Evolutionary conservation across 768 basidiomycete genomes (phyloP), one percentile per base, ranked within the genome.

Genomic region (Cystoderma amianthinum): DNA sequence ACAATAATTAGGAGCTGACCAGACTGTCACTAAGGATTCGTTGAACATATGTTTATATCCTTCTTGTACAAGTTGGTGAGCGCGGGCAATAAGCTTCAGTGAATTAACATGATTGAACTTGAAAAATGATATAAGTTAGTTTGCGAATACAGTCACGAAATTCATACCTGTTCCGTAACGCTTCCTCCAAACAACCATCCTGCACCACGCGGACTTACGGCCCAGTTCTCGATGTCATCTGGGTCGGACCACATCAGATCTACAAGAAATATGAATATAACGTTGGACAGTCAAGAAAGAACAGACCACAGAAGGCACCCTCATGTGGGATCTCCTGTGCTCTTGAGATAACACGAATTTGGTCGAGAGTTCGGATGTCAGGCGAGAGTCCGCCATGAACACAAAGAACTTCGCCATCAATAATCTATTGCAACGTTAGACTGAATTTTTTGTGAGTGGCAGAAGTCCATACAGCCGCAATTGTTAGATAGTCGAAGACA

Each of bases 201-300:
- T 4, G 95, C 95, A 15, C 95, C 95, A 28, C 95, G 76, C 3
- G 95, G 95, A 49, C 90, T 94, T 41, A 97, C 90, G 3, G 92
- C 94, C 95, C 95, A 98, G 32, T 86, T 93, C 30, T 89, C 85
- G 30, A 95, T 84, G 32, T 95, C 89, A 55, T 97, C 93, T 3
- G 86, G 94, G 59, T 97, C 94, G 24, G 88, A 92, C 95, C 95
- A 98, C 92, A 98, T 96, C 10, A 98, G 76, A 57, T 97, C 92
- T 92, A 39, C n/a, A n/a, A n/a, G n/a, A 35, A 15, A 36, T 44
- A 9, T 32, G 6, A 21, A 45, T 21, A 19, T 22, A n/a, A 18
- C 32, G 22, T 17, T 34, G 36, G 32, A 12, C 11, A 12, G 10
- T 19, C 11, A 35, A 18, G 25, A 34, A 36, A n/a, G n/a, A 16